A percentile compares a stretch with the other conserved stretches of the same genome.
Evolutionary conservation across 1,284 basidiomycete species (phyloP).

Genomic region (Phaffia rhodozyma): DNA sequence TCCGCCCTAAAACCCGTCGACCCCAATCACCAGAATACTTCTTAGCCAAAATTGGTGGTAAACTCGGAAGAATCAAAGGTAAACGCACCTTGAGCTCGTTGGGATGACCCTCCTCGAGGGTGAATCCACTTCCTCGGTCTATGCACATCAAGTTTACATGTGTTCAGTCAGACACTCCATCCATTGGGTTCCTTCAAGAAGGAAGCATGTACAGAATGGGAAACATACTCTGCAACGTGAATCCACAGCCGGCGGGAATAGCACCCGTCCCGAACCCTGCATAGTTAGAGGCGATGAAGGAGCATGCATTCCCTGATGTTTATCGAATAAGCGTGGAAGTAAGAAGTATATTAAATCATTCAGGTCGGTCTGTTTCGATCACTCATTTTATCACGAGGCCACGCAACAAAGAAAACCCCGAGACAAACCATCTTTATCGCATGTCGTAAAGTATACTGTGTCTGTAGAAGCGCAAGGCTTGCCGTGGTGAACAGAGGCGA

Average conservation of each 20-base stretch:
- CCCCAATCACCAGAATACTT: not conserved
- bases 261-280: constrained; percentile 55
- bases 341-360: not conserved
- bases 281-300: constrained; percentile 81
- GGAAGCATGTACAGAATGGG: not conserved
- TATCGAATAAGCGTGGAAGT: not conserved
- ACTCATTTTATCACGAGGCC: not conserved
- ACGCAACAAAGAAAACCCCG: not conserved
- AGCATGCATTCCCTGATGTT: constrained; percentile 72
- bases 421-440: constrained; percentile 52
- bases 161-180: not conserved
- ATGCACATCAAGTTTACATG: no score
- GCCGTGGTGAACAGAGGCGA: constrained; percentile 43
- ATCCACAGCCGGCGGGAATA: constrained; percentile 82
- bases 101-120: constrained; percentile 64
- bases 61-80: not conserved
- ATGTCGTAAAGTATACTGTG: constrained; percentile 84
- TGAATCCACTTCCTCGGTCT: constrained; percentile 72
- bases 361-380: not conserved
- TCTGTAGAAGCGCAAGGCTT: constrained; percentile 70
- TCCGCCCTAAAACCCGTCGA: constrained; percentile 39
- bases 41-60: not conserved
- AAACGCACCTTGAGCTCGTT: constrained; percentile 53
- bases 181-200: not conserved
- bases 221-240: constrained; percentile 64